phyloP scores from a whole-genome alignment of 176 grass and related monocot species.

The Bothriochloa decipiens region DNA sequence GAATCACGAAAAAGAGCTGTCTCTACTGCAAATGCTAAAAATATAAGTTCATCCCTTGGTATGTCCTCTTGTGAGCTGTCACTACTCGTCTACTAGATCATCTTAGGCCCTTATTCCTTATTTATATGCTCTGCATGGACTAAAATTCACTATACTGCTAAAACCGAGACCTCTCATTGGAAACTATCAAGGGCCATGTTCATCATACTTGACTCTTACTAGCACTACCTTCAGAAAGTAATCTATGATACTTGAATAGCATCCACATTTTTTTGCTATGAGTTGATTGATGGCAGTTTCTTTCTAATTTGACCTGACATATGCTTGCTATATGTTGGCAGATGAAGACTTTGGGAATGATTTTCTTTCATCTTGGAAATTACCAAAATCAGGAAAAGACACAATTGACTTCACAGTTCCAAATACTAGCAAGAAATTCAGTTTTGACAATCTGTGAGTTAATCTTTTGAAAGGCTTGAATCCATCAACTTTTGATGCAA shows the following conservation, averaged over 20 bases:
- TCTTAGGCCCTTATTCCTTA: slow-evolving; percentile 30
- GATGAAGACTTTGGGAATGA: slow-evolving; percentile 92
- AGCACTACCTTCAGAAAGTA: slow-evolving; percentile 26
- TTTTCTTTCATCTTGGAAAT: slow-evolving; percentile 87
- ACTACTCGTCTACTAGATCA: background rate
- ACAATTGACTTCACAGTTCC: slow-evolving; percentile 75
- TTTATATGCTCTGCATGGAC: slow-evolving; percentile 16
- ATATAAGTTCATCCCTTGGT: slow-evolving; percentile 66
- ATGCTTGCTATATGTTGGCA: slow-evolving; percentile 39
- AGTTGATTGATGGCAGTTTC: slow-evolving; percentile 25
- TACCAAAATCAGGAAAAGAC: slow-evolving; percentile 60
- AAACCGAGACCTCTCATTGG: slow-evolving; percentile 27
- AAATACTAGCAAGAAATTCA: slow-evolving; percentile 71
- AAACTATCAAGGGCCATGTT: background rate
- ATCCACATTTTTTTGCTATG: background rate
- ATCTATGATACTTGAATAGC: slow-evolving; percentile 16
- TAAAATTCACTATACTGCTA: slow-evolving; percentile 34
- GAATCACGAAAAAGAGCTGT: slow-evolving; percentile 68
- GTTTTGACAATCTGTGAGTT: slow-evolving; percentile 85
- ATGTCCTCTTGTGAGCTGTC: slow-evolving; percentile 41
- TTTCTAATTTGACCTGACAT: slow-evolving; percentile 28
- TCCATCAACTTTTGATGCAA: slow-evolving; percentile 27
- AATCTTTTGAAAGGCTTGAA: slow-evolving; percentile 22
- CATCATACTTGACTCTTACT: slow-evolving; percentile 26
- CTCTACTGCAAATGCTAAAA: slow-evolving; percentile 49